These are phyloP conservation scores for Neurospora terricola DNA, from an alignment of 495 filamentous ascomycete genomes.

Conservation along the genomic window DNA sequence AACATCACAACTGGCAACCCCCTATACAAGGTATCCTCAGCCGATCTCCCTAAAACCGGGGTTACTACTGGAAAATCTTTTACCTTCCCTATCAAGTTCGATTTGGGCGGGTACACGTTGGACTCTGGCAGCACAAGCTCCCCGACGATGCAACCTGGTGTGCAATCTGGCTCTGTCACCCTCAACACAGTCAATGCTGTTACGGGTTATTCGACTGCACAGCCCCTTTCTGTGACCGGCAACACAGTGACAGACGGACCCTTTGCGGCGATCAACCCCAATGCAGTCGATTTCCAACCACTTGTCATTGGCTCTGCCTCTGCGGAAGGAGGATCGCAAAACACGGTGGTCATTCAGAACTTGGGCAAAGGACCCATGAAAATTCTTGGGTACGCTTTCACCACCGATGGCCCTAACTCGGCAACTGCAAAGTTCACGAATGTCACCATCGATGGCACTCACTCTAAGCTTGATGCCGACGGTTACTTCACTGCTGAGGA, in stretches of 20 bases:
- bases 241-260: constrained; percentile 12
- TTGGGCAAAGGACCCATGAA: constrained; percentile 21
- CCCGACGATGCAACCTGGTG: constrained; percentile 9
- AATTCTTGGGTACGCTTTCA: constrained; percentile 26
- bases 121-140: constrained; percentile 13
- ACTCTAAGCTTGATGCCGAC: constrained; percentile 9
- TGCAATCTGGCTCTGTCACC: constrained; percentile 16
- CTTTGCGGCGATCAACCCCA: constrained; percentile 26
- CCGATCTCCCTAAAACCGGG: constrained; percentile 22
- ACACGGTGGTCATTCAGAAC: constrained; percentile 28
- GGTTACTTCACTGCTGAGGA: constrained; percentile 21
- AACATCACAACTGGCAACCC: constrained; percentile 19
- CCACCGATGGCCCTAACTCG: constrained; percentile 12
- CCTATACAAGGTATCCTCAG: constrained; percentile 21
- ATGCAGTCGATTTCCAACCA: constrained; percentile 26
- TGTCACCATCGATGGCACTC: constrained; percentile 13
- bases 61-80: constrained; percentile 23
- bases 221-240: constrained; percentile 19
- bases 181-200: constrained; percentile 11
- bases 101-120: constrained; percentile 22
- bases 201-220: constrained; percentile 20
- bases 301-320: constrained; percentile 20
- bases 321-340: constrained; percentile 15
- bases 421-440: constrained; percentile 13
- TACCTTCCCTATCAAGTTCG: constrained; percentile 26